Percentiles rank a stretch among this genome's conserved stretches.
Evolutionary conservation across 1,139 yeast species (phyloP).

Genomic region (Pichia sp.): DNA sequence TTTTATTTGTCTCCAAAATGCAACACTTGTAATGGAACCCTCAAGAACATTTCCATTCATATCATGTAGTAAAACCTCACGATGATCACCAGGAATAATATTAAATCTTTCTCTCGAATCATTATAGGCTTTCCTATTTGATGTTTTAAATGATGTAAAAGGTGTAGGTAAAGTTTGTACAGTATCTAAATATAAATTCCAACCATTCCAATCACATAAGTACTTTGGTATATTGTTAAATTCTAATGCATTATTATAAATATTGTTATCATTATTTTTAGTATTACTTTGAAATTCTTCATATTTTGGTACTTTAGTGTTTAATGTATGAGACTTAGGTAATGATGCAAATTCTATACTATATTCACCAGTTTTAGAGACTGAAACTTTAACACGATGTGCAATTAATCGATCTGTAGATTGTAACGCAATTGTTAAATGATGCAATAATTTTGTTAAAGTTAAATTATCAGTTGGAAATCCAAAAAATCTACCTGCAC

Average conservation of each 20-base stretch:
- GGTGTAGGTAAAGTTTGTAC: constrained; percentile 54
- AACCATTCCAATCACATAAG: constrained; percentile 14
- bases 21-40: constrained; percentile 81
- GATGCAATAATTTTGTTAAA: constrained; percentile 36
- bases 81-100: constrained; percentile 28
- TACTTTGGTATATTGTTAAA: constrained; percentile 3
- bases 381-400: constrained; percentile 55
- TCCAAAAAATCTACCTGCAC: constrained; percentile 49
- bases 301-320: constrained; percentile 7
- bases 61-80: constrained; percentile 71
- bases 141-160: constrained; percentile 86
- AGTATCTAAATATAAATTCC: constrained; percentile 57
- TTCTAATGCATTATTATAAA: no score
- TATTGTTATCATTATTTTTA: no score
- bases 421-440: constrained; percentile 40
- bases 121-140: constrained; percentile 58
- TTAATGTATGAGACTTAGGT: constrained; percentile 7
- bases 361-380: constrained; percentile 44
- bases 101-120: constrained; percentile 47
- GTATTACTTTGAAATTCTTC: constrained; percentile 2
- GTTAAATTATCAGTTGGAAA: constrained; percentile 40
- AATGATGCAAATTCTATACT: constrained; percentile 42
- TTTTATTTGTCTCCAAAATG: constrained; percentile 40
- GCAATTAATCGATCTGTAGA: constrained; percentile 33
- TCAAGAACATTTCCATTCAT: constrained; percentile 61